Evolutionary conservation across 2,329 filamentous ascomycete species (phyloP).

Genomic region (Claviceps monticola): DNA sequence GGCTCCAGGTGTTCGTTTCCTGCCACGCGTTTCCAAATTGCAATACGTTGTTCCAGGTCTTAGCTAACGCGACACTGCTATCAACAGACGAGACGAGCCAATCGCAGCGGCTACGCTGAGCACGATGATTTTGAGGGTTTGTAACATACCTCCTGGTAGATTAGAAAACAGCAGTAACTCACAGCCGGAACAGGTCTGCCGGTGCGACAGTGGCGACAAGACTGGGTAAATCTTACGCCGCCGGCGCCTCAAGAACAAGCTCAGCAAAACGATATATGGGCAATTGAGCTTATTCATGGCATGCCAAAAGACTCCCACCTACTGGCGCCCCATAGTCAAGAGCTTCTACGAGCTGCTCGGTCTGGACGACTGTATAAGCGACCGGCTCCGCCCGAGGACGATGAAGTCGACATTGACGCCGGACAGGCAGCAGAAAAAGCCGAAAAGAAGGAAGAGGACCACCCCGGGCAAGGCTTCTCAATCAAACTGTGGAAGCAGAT

Average conservation of each 20-base stretch:
- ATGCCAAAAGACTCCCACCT: slow-evolving; percentile 81
- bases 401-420: slow-evolving; percentile 38
- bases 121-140: slow-evolving; percentile 48
- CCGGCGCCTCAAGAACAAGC: slow-evolving; percentile 48
- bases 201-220: slow-evolving; percentile 78
- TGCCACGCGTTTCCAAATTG: neutral
- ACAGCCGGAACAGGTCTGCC: slow-evolving; percentile 52
- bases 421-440: slow-evolving; percentile 30
- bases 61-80: slow-evolving; percentile 8
- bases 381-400: slow-evolving; percentile 46
- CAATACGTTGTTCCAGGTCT: neutral
- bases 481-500: slow-evolving; percentile 49
- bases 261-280: slow-evolving; percentile 54
- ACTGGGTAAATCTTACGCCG: slow-evolving; percentile 54
- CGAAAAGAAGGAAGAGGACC: slow-evolving; percentile 52
- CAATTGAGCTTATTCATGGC: slow-evolving; percentile 56
- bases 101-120: slow-evolving; percentile 41
- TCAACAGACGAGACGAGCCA: slow-evolving; percentile 40
- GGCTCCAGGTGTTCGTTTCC: slow-evolving; percentile 25
- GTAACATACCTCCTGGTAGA: neutral
- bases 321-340: slow-evolving; percentile 65
- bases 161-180: slow-evolving; percentile 7
- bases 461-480: slow-evolving; percentile 36
- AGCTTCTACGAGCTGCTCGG: slow-evolving; percentile 67
- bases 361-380: slow-evolving; percentile 66